Base-by-base conservation (phyloP, 257 asterid species). In the Salvia miltiorrhiza region DNA sequence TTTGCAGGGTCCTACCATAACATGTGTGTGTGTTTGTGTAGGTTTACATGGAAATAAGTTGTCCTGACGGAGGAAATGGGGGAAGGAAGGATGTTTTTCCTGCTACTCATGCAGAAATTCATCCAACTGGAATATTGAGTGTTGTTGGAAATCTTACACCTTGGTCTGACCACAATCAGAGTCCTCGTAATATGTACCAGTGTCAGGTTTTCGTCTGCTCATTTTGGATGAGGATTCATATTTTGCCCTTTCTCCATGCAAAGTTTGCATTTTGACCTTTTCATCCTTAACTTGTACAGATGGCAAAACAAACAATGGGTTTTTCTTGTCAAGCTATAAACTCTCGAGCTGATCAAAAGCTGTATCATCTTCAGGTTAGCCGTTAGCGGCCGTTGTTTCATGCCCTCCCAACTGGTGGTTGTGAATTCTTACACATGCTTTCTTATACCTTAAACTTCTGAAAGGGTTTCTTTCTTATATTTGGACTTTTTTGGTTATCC, bases 101-200 rank as follows among this genome's bases (percentile, higher is more conserved):
- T 74, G 95, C 97, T 33, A 91, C 96, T 73, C 99, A 94, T 82
- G 95, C 72, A 76, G 99, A 94, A 83, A 89, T 94, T 77, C 95
- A 94, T 77, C 97, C 99, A 49, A 91, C 97, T 75, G 97, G 88
- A 68, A 78, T 94, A 69, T 75, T 94, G 86, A 94, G 99, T 62
- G 93, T 94, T 64, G 99, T 94, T 73, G 99, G 87, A 44, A 91
- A 83, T 83, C 88, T 94, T 53, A 94, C 99, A 63, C 99, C 99
- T 69, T 94, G 97, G 97, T 94, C 99, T 74, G 91, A 93, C 75
- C 99, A 93, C 84, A 93, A 93, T 80, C 99, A 94, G 83, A 94
- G 99, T 81, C 99, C 99, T 58, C 96, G 99, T 40, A 94, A 94
- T 78, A 94, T 94, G 97, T 91, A 94, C 73, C 99, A 94, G 89